Percentiles rank a stretch among this genome's conserved stretches.
Conservation (phyloP, 805 yeast genomes). For the Hanseniaspora nectarophila region DNA sequence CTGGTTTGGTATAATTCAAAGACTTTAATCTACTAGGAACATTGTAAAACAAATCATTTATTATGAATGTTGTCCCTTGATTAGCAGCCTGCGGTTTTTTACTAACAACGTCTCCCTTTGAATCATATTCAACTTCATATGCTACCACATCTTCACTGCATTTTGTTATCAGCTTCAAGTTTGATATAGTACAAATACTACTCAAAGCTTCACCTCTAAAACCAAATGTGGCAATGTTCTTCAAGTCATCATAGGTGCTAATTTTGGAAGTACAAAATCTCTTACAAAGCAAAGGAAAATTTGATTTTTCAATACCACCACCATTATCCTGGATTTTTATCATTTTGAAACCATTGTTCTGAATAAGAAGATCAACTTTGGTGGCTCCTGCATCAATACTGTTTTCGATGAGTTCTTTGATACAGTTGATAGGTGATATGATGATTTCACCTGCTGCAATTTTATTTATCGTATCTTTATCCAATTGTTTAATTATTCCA, state of each 20-base stretch:
- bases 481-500: slow-evolving; percentile 36
- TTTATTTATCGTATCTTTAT: slow-evolving; percentile 62
- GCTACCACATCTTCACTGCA: slow-evolving; percentile 34
- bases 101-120: slow-evolving; percentile 37
- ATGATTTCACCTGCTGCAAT: slow-evolving; percentile 98
- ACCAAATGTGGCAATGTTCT: slow-evolving; percentile 66
- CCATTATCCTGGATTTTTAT: slow-evolving; percentile 89
- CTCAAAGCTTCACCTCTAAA: slow-evolving; percentile 96
- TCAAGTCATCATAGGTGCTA: slow-evolving; percentile 59
- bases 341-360: slow-evolving; percentile 83
- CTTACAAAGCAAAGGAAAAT: slow-evolving; percentile 70
- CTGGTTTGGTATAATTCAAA: slow-evolving; percentile 50
- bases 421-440: slow-evolving; percentile 84
- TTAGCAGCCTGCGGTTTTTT: slow-evolving; percentile 77
- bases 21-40: slow-evolving; percentile 67
- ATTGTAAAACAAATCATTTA: slow-evolving; percentile 84
- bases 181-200: slow-evolving; percentile 80
- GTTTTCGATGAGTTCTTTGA: slow-evolving; percentile 87
- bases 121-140: slow-evolving; percentile 11
- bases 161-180: slow-evolving; percentile 69
- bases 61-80: slow-evolving; percentile 71
- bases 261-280: slow-evolving; percentile 88
- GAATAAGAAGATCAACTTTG: slow-evolving; percentile 62
- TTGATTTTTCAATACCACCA: slow-evolving; percentile 60
- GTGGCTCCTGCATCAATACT: slow-evolving; percentile 77